A percentile compares a stretch with the other conserved stretches of the same genome.
Evolutionary conservation across 495 filamentous ascomycete species (phyloP).

Genomic region (Beverwykella pulmonaria): DNA sequence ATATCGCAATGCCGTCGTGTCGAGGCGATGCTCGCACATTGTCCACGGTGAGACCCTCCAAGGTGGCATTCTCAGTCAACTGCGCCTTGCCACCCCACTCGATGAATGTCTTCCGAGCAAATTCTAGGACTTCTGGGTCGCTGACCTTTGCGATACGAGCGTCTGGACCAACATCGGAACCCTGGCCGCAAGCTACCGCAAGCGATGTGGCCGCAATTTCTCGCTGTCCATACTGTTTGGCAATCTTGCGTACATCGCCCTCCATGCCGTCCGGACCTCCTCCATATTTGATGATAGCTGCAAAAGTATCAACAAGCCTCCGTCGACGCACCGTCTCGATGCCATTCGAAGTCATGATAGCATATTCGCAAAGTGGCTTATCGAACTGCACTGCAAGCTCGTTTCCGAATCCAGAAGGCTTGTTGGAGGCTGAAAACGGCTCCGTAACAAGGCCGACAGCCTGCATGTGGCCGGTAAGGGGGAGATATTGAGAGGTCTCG

Average conservation of each 20-base stretch:
- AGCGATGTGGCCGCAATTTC: conserved; percentile 89
- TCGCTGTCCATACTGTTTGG: conserved; percentile 75
- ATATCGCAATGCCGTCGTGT: conserved; percentile 83
- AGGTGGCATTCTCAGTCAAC: conserved; percentile 68
- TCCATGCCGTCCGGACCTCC: conserved; percentile 78
- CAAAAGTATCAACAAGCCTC: conserved; percentile 90
- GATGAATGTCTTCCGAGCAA: conserved; percentile 83
- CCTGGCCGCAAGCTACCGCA: conserved; percentile 94
- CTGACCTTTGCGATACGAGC: conserved; percentile 67
- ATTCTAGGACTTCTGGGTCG: conserved; percentile 81
- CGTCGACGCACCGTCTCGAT: conserved; percentile 81
- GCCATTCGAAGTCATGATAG: conserved; percentile 86
- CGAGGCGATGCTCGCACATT: conserved; percentile 83
- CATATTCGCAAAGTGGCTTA: conserved; percentile 74
- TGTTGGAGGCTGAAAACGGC: conserved; percentile 66
- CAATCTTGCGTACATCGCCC: conserved; percentile 77
- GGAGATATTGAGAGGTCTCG: conserved; percentile 77
- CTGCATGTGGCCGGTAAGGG: conserved; percentile 68
- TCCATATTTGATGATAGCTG: conserved; percentile 70
- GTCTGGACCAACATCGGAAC: conserved; percentile 72
- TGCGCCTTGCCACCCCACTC: conserved; percentile 83
- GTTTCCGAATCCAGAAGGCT: conserved; percentile 86
- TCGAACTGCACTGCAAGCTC: conserved; percentile 95
- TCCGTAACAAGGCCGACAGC: conserved; percentile 74
- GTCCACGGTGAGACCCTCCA: conserved; percentile 72